Evolutionary conservation across 176 grass and related monocot genomes (phyloP).

Genomic region (Juncus effusus): DNA sequence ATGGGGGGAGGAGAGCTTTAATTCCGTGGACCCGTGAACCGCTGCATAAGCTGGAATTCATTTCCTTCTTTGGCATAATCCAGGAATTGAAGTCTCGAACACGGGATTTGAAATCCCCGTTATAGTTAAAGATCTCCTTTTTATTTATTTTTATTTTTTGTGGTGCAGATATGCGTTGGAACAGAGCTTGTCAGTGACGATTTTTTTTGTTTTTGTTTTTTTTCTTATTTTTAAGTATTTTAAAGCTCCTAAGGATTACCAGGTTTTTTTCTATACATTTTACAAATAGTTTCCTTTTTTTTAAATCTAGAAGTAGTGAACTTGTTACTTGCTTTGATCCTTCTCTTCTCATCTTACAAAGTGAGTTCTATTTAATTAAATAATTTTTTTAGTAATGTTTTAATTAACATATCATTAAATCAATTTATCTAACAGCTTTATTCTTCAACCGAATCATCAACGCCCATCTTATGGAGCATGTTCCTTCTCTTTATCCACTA

Average conservation of each 20-base stretch:
- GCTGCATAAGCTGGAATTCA: too few species aligned
- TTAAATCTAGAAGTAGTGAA: constrained; percentile 70
- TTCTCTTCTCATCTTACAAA: constrained; percentile 94
- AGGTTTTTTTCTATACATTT: constrained; percentile 41
- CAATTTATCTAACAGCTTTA: constrained; percentile 51
- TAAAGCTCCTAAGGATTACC: constrained; percentile 69
- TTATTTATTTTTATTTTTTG: constrained; percentile 2
- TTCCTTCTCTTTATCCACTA: too few species aligned
- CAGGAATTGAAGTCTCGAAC: too few species aligned
- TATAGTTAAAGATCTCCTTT: too few species aligned
- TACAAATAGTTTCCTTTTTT: constrained; percentile 7
- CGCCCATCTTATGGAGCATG: too few species aligned
- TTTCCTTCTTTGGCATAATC: too few species aligned
- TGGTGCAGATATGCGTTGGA: constrained; percentile 82
- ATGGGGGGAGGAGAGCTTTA: too few species aligned
- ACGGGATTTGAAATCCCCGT: too few species aligned
- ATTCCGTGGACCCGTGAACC: too few species aligned
- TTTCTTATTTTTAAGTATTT: constrained; percentile 94
- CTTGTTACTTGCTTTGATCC: constrained; percentile 73
- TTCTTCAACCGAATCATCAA: constrained; percentile 41
- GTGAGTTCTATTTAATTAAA: constrained; percentile 37
- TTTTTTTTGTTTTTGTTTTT: constrained; percentile 73
- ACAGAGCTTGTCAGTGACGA: constrained; percentile 95
- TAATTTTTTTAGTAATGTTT: background rate
- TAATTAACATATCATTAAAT: background rate